Evolutionary conservation across 441 rosid species (phyloP).

Genomic region (Jatropha multifida): DNA sequence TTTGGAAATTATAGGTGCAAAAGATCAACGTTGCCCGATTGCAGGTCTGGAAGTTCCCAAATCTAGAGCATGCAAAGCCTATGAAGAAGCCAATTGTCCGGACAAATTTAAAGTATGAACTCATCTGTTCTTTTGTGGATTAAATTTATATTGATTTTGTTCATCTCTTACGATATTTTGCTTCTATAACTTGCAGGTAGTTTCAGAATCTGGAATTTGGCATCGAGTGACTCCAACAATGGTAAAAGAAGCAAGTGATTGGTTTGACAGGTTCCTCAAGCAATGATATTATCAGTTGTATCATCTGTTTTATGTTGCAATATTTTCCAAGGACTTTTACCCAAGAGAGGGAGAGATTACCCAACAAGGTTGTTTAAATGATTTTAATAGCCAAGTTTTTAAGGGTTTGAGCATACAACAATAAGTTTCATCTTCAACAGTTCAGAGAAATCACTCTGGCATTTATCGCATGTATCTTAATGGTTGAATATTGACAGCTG

Average conservation of each 20-base stretch:
- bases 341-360: neutral
- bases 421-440: neutral
- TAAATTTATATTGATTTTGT: neutral
- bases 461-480: neutral
- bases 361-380: slow-evolving; percentile 3
- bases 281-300: slow-evolving; percentile 5
- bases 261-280: slow-evolving; percentile 72
- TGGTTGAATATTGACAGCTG: slow-evolving; percentile 29
- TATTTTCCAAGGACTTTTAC: too few relatives aligned
- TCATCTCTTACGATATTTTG: neutral
- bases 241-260: slow-evolving; percentile 84
- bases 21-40: slow-evolving; percentile 80
- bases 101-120: slow-evolving; percentile 59
- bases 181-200: slow-evolving; percentile 43
- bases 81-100: slow-evolving; percentile 35
- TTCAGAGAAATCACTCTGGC: neutral
- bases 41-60: slow-evolving; percentile 56
- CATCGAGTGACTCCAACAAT: slow-evolving; percentile 66
- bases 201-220: slow-evolving; percentile 66
- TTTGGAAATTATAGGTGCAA: slow-evolving; percentile 48
- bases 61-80: slow-evolving; percentile 44
- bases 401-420: neutral
- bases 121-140: neutral
- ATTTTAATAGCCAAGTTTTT: neutral
- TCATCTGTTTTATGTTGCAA: neutral